Percentiles rank a stretch among this genome's conserved stretches.
Evolutionary conservation across 345 rosid genomes (phyloP).

Genomic region (Draba incana): DNA sequence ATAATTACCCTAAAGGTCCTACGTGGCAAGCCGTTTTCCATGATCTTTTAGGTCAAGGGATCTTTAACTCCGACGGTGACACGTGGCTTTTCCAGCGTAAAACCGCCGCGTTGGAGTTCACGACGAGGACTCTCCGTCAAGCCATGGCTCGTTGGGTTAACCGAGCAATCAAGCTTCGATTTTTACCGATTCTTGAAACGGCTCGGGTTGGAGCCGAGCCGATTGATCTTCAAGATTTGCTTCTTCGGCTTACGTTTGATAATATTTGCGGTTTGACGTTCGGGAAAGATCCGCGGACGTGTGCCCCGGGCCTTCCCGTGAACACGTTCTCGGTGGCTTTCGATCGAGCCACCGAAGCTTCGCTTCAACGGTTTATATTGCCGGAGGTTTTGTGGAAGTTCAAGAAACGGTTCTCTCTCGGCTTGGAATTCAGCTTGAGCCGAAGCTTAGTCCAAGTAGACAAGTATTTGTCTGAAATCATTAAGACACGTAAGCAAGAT

Average conservation of each 20-base stretch:
- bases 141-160: slow-evolving; percentile 98
- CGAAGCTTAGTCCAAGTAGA: slow-evolving; percentile 75
- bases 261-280: slow-evolving; percentile 94
- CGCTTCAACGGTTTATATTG: slow-evolving; percentile 83
- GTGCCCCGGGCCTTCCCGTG: slow-evolving; percentile 70
- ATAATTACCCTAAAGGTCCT: slow-evolving; percentile 96
- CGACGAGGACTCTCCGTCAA: slow-evolving; percentile 93
- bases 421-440: slow-evolving; percentile 82
- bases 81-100: slow-evolving; percentile 96
- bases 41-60: slow-evolving; percentile 89
- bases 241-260: slow-evolving; percentile 93
- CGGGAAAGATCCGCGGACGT: slow-evolving; percentile 92
- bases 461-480: slow-evolving; percentile 67
- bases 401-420: slow-evolving; percentile 74
- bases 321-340: slow-evolving; percentile 80
- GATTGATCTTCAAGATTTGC: slow-evolving; percentile 81
- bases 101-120: slow-evolving; percentile 96
- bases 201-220: slow-evolving; percentile 56
- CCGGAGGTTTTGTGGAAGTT: slow-evolving; percentile 86
- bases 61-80: slow-evolving; percentile 90
- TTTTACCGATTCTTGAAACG: slow-evolving; percentile 67
- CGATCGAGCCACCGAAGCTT: slow-evolving; percentile 90
- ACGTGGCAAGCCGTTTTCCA: slow-evolving; percentile 97
- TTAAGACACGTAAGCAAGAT: slow-evolving; percentile 71
- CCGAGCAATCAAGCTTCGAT: slow-evolving; percentile 69